These are phyloP conservation scores for Ophiostoma sp. DNA, from an alignment of 2,329 filamentous ascomycete genomes.

Conservation along the genomic window DNA sequence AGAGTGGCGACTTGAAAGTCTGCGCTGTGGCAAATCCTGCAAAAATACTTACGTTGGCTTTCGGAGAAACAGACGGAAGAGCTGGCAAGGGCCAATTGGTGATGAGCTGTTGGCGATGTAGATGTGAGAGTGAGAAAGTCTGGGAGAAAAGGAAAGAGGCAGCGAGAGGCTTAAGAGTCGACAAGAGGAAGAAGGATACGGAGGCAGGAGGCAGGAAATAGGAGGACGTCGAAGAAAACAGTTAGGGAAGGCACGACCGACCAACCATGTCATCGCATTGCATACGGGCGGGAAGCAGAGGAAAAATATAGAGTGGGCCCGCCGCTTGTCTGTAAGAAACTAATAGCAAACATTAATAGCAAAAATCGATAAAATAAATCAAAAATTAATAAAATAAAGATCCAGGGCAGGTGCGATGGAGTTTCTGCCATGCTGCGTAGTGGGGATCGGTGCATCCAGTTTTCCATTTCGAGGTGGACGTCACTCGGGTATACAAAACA, in stretches of 20 bases:
- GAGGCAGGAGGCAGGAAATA: background rate
- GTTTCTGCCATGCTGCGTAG: conserved; percentile 12
- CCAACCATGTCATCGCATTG: conserved; percentile 11
- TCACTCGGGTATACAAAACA: background rate
- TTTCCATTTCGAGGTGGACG: background rate
- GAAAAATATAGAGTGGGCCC: conserved; percentile 15
- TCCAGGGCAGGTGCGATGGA: conserved; percentile 11
- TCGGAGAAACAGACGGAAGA: background rate
- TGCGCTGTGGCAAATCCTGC: conserved; percentile 6
- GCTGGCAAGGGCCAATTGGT: background rate
- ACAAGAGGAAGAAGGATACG: conserved; percentile 1
- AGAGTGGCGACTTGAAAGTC: background rate
- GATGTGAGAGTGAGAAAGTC: background rate
- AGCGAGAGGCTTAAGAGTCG: background rate
- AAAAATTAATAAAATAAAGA: background rate
- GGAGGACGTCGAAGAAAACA: conserved; percentile 10
- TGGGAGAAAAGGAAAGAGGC: background rate
- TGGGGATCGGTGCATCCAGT: background rate
- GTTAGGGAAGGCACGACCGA: conserved; percentile 20
- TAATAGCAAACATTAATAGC: background rate
- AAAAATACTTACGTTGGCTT: background rate
- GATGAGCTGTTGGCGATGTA: background rate
- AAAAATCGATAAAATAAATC: background rate
- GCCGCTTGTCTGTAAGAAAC: background rate
- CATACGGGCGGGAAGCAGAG: background rate